phyloP scores from a whole-genome alignment of 1,284 basidiomycete species.

The Tremellales sp. region DNA sequence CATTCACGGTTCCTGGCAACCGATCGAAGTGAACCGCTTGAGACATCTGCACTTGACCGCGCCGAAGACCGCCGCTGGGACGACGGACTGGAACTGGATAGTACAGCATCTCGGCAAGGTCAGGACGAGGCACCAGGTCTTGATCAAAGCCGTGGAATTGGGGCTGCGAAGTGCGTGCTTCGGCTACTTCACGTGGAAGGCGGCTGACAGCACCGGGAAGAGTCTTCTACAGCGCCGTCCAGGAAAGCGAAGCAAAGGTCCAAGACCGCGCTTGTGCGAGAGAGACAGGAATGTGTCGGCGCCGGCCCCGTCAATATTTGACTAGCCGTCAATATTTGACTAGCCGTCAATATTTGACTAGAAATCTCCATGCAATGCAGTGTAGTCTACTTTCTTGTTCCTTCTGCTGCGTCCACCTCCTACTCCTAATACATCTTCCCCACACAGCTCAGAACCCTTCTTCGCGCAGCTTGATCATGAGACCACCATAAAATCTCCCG shows the following conservation, averaged over 20 bases:
- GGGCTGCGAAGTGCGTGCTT: constrained; percentile 22
- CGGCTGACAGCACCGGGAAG: not conserved
- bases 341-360: too few relatives aligned
- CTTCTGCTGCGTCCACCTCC: not conserved
- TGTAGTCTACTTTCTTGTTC: not conserved
- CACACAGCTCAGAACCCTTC: constrained; percentile 38
- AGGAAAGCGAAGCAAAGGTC: not conserved
- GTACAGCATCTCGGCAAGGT: constrained; percentile 19
- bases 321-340: too few relatives aligned
- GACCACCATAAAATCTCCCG: constrained; percentile 47
- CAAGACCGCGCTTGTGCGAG: too few relatives aligned
- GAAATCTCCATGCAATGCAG: constrained; percentile 8
- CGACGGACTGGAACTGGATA: constrained; percentile 31
- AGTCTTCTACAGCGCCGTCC: not conserved
- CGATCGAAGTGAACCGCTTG: constrained; percentile 10
- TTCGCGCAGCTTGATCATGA: constrained; percentile 47
- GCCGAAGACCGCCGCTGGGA: too few relatives aligned
- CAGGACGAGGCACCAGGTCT: constrained; percentile 30
- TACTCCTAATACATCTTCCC: not conserved
- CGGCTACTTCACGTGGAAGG: not conserved
- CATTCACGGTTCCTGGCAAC: constrained; percentile 12
- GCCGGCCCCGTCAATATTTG: too few relatives aligned
- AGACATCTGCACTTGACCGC: constrained; percentile 1
- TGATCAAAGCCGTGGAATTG: constrained; percentile 32
- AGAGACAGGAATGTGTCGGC: too few relatives aligned